Evolutionary conservation across 768 basidiomycete species (phyloP).

Genomic region (Mycena olivaceomarginata): DNA sequence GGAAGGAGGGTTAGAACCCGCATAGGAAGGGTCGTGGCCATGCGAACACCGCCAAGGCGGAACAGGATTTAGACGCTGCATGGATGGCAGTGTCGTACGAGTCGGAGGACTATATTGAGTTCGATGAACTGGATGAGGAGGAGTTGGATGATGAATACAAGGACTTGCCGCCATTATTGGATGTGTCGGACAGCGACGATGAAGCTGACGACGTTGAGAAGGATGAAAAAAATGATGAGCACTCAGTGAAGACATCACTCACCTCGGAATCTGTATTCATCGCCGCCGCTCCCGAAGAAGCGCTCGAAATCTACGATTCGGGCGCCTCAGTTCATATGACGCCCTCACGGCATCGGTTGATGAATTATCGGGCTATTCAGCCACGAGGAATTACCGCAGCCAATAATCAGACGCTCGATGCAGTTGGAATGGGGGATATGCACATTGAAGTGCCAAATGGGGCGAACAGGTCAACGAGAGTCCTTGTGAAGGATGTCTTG

Average conservation of each 20-base stretch:
- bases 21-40: constrained; percentile 1
- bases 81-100: background rate
- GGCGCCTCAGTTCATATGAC: constrained; percentile 60
- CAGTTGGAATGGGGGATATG: constrained; percentile 10
- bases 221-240: background rate
- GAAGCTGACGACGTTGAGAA: constrained; percentile 3
- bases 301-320: constrained; percentile 58
- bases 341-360: constrained; percentile 53
- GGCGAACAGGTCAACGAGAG: too few relatives aligned
- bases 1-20: constrained; percentile 58
- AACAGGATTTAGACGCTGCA: background rate
- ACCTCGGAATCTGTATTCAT: constrained; percentile 6
- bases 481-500: too few relatives aligned
- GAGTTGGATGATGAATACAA: constrained; percentile 11
- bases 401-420: constrained; percentile 41
- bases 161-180: constrained; percentile 6
- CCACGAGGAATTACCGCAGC: constrained; percentile 55
- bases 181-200: constrained; percentile 19
- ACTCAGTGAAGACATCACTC: constrained; percentile 4
- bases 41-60: background rate
- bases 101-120: constrained; percentile 11
- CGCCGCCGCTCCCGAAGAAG: constrained; percentile 13
- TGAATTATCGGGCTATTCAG: constrained; percentile 51
- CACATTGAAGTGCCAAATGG: constrained; percentile 9
- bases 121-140: constrained; percentile 21